Conservation (phyloP, 2,329 filamentous ascomycete genomes). For the Curvularia eragrostidis region DNA sequence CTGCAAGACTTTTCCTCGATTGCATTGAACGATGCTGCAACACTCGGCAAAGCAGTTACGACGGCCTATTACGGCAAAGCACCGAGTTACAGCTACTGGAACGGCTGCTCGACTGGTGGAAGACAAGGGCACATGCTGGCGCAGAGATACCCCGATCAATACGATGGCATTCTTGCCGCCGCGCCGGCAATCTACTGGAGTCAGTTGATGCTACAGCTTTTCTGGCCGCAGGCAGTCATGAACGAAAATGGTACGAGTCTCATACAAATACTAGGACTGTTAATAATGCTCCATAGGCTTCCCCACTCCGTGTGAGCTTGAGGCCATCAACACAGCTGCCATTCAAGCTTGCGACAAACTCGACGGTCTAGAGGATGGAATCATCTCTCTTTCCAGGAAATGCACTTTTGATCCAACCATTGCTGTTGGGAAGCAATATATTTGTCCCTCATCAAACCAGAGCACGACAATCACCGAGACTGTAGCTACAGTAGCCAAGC, state of each 20-base stretch:
- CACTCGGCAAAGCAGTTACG: slow-evolving; percentile 37
- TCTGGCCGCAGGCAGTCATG: slow-evolving; percentile 39
- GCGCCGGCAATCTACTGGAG: slow-evolving; percentile 36
- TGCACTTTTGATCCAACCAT: slow-evolving; percentile 32
- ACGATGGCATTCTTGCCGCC: slow-evolving; percentile 41
- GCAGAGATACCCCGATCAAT: slow-evolving; percentile 37
- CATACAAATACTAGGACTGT: neutral
- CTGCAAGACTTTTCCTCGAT: slow-evolving; percentile 44
- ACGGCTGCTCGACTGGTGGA: slow-evolving; percentile 29
- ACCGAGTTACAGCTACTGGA: slow-evolving; percentile 44
- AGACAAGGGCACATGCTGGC: slow-evolving; percentile 42
- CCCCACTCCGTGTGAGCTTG: slow-evolving; percentile 30
- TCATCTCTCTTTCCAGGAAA: slow-evolving; percentile 26
- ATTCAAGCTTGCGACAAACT: slow-evolving; percentile 34
- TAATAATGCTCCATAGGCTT: slow-evolving; percentile 5
- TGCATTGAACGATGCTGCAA: slow-evolving; percentile 39
- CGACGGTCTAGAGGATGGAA: slow-evolving; percentile 43
- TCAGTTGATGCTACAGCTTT: slow-evolving; percentile 22
- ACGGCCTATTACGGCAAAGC: slow-evolving; percentile 38
- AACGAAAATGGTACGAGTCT: slow-evolving; percentile 24
- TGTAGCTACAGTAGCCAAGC: slow-evolving; percentile 19
- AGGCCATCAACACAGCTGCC: slow-evolving; percentile 22
- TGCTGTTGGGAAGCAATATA: slow-evolving; percentile 21
- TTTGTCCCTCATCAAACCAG: slow-evolving; percentile 12
- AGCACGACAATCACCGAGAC: slow-evolving; percentile 15